A percentile compares a stretch with the other conserved stretches of the same genome.
These are phyloP conservation scores for Apiospora marii DNA, from an alignment of 2,329 filamentous ascomycete genomes.

Conservation along the genomic window DNA sequence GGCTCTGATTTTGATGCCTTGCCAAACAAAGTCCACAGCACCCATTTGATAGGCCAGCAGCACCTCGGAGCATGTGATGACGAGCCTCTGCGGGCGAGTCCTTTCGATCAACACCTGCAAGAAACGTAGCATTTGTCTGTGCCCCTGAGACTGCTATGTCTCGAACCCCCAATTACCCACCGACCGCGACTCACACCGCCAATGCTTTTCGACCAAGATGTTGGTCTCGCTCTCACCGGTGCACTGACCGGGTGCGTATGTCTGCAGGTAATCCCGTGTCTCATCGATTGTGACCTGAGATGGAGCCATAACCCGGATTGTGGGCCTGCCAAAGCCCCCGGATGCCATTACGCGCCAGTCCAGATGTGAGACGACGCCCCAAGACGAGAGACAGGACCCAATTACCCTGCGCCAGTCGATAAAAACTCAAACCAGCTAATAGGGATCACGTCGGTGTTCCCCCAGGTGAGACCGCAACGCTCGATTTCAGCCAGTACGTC, in stretches of 20 bases:
- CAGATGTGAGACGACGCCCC: neutral
- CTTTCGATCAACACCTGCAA: neutral
- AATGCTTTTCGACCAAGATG: neutral
- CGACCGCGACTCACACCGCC: constrained; percentile 7
- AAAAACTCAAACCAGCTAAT: neutral
- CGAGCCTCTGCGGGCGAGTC: neutral
- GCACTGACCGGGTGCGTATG: neutral
- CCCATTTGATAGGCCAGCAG: neutral
- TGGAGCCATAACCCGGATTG: neutral
- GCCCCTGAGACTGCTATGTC: constrained; percentile 10
- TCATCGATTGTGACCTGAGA: neutral
- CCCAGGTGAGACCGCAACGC: neutral
- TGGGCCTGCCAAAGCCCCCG: constrained; percentile 3
- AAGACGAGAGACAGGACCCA: neutral
- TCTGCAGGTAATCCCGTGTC: constrained; percentile 19
- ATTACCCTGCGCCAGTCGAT: neutral
- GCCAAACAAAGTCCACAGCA: too few species aligned
- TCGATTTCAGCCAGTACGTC: neutral
- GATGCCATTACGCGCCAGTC: neutral
- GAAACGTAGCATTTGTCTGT: constrained; percentile 14
- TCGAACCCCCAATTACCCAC: constrained; percentile 14
- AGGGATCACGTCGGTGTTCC: neutral
- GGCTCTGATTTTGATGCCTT: too few species aligned
- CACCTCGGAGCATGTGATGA: neutral
- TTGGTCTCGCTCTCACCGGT: neutral